Evolutionary conservation across 331 rosid species (phyloP), one percentile per base, ranked within the genome.

Genomic region (Malus hybrid): DNA sequence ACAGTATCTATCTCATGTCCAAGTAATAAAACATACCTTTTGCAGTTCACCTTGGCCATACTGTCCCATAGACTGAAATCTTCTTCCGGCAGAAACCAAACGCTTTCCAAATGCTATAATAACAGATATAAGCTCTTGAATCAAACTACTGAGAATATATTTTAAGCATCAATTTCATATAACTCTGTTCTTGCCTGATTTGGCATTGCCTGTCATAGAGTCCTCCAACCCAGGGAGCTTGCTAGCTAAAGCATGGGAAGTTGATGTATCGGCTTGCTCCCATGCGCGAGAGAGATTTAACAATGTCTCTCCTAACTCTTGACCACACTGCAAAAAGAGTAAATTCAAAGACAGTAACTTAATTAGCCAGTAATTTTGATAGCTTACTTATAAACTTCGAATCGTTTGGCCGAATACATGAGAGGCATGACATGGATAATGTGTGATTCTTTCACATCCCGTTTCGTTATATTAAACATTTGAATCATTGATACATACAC

Each of bases 51-150:
- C 98, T 84, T 88, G 86, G 81, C 97, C 98, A 81, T 88, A 93
- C 80, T 87, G 94, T 55, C 98, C 97, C 98, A 93, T 91, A 55
- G 97, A 87, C 78, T 93, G 96, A 83, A 91, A 93, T 81, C 93
- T 88, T 89, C 85, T 87, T 65, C 97, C 98, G 59, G 97, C 87
- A 61, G 96, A 81, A 71, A 86, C 78, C 83, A 93, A 82, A 32
- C 97, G 95, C 88, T 83, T 93, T 77, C 98, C 98, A 46, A 93
- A 83, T 69, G 91, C 98, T 93, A 74, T 80, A 70, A 80, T 76
- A 29, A 76, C 52, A 86, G 69, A 77, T 56, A 44, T 81, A 73
- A 77, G 50, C 60, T 80, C 6, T 84, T 71, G 75, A 78, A 59
- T 72, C 62, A 73, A 42, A 44, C 75, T 63, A 74, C 27, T 44